Base-by-base conservation (phyloP, 148 eudicot genomes). In the Agrostemma githago region DNA sequence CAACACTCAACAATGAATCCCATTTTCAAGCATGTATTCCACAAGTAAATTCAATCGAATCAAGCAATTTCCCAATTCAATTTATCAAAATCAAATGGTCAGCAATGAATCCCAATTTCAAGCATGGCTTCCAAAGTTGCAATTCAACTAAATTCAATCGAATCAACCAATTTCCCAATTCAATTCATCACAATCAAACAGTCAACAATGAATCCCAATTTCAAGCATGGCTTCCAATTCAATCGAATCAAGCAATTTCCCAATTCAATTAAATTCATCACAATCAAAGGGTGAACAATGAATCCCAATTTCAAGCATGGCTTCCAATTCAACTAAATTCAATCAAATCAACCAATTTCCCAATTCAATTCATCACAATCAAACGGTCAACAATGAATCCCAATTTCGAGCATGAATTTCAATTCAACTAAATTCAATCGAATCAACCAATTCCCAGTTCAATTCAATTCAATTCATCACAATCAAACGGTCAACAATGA, bases 281-380 rank as follows among this genome's bases (percentile, higher is more conserved):
- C n/a, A n/a, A 66, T 65, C 2, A 43, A 34, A 12, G 4, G 16
- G 71, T 53, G 51, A 51, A 42, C 5, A 37, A 64, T 12, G 6
- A 40, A 43, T 43, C 51, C 8, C 54, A 42, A 4, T 9, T 4
- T n/a, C 70, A 66, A 5, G 70, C 6, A 40, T 8, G 34, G 17
- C 20, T 66, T 59, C 17, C 34, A 26, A 26, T 26, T 26, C 56
- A 53, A 67, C 11, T 34, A 44, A 57, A 68, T 59, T 68, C 40
- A 14, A 62, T 37, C 42, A 15, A 68, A 48, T 66, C 54, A 59
- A 6, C 19, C 39, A n/a, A 43, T 40, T 57, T n/a, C 63, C 7
- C 37, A 67, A 68, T 37, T 60, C 43, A 68, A 51, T 8, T 8
- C 39, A 34, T 79, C 70, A 74, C 51, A 41, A 10, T 19, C 43